Conservation (phyloP, 164 flowering plant genomes). For the Tetrastigma voinierianum region DNA sequence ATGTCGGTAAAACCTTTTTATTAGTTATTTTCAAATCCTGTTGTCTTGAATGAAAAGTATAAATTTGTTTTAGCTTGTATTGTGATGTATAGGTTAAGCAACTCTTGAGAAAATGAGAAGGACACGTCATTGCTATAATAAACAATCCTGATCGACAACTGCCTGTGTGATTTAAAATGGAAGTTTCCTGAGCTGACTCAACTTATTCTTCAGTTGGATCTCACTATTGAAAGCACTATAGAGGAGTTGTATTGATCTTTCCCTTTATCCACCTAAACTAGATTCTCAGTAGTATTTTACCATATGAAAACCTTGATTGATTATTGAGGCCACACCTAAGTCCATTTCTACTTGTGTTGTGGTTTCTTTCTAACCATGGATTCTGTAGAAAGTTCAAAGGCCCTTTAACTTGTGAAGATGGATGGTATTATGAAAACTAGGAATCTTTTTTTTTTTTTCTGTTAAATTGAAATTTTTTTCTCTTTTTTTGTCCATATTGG, state of each 20-base stretch:
- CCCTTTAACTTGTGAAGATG: too few species aligned
- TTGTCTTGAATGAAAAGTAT: background rate
- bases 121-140: conserved; percentile 81
- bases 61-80: background rate
- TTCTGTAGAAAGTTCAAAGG: too few species aligned
- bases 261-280: background rate
- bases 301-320: too few species aligned
- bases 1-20: background rate
- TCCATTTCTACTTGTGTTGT: too few species aligned
- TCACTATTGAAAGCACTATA: conserved; percentile 73
- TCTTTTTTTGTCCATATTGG: too few species aligned
- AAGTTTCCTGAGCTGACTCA: conserved; percentile 65
- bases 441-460: too few species aligned
- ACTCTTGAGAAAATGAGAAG: conserved; percentile 63
- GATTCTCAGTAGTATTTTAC: too few species aligned
- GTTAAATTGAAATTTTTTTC: too few species aligned
- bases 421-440: too few species aligned
- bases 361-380: too few species aligned
- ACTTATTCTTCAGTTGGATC: conserved; percentile 62
- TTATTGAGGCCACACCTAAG: too few species aligned
- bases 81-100: conserved; percentile 56
- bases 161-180: conserved; percentile 67
- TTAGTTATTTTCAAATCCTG: background rate
- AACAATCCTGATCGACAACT: conserved; percentile 66
- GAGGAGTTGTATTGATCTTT: conserved; percentile 44